Conservation (phyloP, 192 early-diverging fungal genomes). For the Glomus cerebriforme region DNA sequence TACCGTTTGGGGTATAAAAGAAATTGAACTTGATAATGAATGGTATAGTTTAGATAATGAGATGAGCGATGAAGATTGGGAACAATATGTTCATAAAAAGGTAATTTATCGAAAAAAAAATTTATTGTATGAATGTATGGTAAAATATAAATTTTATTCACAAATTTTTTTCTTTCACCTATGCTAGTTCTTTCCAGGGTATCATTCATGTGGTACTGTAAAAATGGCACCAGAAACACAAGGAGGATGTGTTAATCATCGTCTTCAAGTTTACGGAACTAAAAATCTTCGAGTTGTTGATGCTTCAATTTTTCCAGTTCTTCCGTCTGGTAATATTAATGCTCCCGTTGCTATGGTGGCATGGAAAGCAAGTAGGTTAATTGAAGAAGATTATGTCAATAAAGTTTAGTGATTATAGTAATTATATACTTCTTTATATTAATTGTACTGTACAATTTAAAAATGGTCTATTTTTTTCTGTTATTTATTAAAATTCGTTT, state of each 20-base stretch:
- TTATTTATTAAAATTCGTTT: no score
- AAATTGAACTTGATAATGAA: background rate
- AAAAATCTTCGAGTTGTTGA: slow-evolving; percentile 14
- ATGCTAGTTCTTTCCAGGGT: background rate
- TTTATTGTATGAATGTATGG: background rate
- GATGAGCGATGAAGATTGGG: background rate
- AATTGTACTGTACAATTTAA: no score
- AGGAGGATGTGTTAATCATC: background rate
- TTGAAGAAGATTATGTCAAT: background rate
- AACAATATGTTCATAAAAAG: background rate
- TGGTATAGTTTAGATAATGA: background rate
- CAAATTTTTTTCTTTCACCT: no score
- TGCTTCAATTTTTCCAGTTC: background rate
- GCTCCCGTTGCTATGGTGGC: background rate
- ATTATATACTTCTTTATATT: no score
- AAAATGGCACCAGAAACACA: background rate
- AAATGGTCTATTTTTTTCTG: no score
- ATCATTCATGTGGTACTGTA: background rate
- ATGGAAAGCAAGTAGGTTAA: background rate
- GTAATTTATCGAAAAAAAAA: background rate
- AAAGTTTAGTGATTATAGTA: background rate
- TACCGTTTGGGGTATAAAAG: background rate
- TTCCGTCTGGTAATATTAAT: background rate
- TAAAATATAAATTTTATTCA: no score
- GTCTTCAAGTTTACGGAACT: slow-evolving; percentile 4